These are phyloP conservation scores for Cucumis sativus DNA, from an alignment of 306 rosid genomes.

Conservation along the genomic window DNA sequence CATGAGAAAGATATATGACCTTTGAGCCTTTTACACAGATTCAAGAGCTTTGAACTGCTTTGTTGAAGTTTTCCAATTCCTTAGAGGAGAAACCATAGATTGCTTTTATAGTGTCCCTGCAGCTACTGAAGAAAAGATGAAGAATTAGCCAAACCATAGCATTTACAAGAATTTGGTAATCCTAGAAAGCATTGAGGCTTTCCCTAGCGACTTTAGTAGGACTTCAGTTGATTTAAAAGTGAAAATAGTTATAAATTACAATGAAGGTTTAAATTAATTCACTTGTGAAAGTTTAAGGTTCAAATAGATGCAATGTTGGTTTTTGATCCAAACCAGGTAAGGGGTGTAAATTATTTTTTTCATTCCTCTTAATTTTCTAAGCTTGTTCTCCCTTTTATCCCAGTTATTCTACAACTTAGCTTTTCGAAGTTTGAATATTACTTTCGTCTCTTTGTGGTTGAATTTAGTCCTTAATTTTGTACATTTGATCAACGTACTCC, in stretches of 20 bases:
- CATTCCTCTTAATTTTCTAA: neutral
- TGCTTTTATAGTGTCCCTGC: conserved; percentile 65
- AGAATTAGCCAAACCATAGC: neutral
- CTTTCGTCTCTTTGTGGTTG: no score
- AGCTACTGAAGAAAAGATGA: conserved; percentile 40
- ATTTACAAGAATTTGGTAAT: neutral
- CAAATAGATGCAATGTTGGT: no score
- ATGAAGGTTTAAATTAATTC: no score
- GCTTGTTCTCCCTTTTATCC: neutral
- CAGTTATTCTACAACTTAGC: neutral
- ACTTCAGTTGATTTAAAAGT: no score
- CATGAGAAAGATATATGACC: neutral
- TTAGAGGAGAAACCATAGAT: conserved; percentile 62
- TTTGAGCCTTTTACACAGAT: conserved; percentile 15
- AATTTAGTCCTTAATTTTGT: no score
- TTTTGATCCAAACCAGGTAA: no score
- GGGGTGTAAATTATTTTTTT: no score
- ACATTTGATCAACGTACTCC: no score
- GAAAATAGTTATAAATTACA: no score
- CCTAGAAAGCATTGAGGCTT: neutral
- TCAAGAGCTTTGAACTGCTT: conserved; percentile 21
- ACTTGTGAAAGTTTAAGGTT: no score
- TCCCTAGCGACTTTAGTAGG: no score
- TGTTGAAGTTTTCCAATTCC: conserved; percentile 55
- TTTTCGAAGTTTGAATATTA: no score